Conservation (phyloP, 108 stramenopile species). For the Discostella pseudostelligera region DNA sequence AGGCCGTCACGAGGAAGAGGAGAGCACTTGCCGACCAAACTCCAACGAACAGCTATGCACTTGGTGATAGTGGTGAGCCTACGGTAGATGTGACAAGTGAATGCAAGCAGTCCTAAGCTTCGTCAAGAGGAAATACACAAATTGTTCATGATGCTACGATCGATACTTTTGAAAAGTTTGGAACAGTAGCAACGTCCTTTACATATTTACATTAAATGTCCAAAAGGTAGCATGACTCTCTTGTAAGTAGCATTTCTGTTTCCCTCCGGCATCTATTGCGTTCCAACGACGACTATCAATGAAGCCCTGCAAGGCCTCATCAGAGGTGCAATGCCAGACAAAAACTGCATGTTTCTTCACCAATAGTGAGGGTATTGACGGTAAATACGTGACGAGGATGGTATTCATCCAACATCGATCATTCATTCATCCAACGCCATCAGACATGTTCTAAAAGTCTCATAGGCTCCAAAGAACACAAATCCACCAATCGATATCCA, state of each 20-base stretch:
- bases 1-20: slow-evolving; percentile 23
- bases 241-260: too few species aligned
- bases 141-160: too few species aligned
- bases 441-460: slow-evolving; percentile 51
- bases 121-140: not conserved
- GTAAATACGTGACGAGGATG: too few species aligned
- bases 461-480: slow-evolving; percentile 98
- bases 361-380: too few species aligned
- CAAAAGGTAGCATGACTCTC: too few species aligned
- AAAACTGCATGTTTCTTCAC: too few species aligned
- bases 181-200: not conserved
- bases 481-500: slow-evolving; percentile 99
- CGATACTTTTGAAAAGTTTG: slow-evolving; percentile 17
- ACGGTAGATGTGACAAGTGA: slow-evolving; percentile 33
- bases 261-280: too few species aligned
- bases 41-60: slow-evolving; percentile 24
- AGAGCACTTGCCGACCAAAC: slow-evolving; percentile 5
- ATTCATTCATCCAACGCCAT: slow-evolving; percentile 10
- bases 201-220: too few species aligned
- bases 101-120: slow-evolving; percentile 34
- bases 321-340: too few species aligned
- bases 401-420: too few species aligned
- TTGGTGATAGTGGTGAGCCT: slow-evolving; percentile 32
- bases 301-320: too few species aligned
- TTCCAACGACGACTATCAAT: too few species aligned